Evolutionary conservation across 2,329 filamentous ascomycete species (phyloP), one percentile per base, ranked within the genome.

Genomic region (Mariannaea sp.): DNA sequence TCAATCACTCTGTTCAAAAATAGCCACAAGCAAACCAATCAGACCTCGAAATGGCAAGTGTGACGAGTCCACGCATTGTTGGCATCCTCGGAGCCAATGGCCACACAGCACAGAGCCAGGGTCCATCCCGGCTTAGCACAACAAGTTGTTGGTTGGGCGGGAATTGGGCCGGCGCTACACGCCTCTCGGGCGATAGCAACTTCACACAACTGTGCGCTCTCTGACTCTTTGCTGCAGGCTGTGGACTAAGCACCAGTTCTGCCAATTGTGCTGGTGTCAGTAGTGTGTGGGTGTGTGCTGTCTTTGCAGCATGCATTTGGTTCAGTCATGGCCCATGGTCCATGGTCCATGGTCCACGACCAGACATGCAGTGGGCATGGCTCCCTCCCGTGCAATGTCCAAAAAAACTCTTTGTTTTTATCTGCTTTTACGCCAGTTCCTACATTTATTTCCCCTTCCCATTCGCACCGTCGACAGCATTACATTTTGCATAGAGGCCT

Each of bases 131-230:
- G 39, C n/a, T 27, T 14, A 22, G 35, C 43, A 46, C 43, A 46
- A n/a, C n/a, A 10, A 12, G 19, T 22, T 22, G n/a, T 32, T 12
- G 36, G n/a, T 4, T 7, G 13, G 7, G 32, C 19, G 27, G 16
- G n/a, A 14, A 14, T 4, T 32, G 32, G 43, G 1, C n/a, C 8
- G 36, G 19, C 24, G 27, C 29, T 39, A 49, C 27, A 22, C 29
- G 19, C 12, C 13, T 5, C 46, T 26, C 12, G 12, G 17, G 30
- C 8, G 17, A 14, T 3, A 2, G 3, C 10, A 17, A 7, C 35
- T 52, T 46, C 33, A 35, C 49, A 52, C 49, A 52, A 24, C 24
- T 46, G 48, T 51, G 48, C 20, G 10, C 35, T 51, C 33, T 24
- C 29, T n/a, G 6, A 4, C 13, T 7, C 17, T 13, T 27, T 20